These are phyloP conservation scores for Lichtheimia corymbifera DNA, from an alignment of 371 early-diverging fungal species.

Conservation along the genomic window DNA sequence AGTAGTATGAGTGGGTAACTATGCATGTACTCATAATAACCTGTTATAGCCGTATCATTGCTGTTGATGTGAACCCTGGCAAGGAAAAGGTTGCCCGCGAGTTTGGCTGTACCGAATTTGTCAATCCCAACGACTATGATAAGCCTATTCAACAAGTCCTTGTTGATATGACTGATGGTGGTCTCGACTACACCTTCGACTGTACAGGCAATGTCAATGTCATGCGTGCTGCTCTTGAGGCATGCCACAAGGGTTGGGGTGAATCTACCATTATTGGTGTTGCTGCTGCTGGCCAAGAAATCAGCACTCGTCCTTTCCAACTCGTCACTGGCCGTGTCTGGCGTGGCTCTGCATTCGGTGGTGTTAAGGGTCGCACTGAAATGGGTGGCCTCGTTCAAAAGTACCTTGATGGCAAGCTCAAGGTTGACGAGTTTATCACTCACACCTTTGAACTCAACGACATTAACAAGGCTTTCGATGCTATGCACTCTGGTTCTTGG, in stretches of 20 bases:
- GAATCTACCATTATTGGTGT: constrained; percentile 90
- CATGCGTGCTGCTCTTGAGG: constrained; percentile 94
- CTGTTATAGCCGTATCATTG: constrained; percentile 75
- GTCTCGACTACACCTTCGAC: constrained; percentile 95
- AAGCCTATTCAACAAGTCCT: constrained; percentile 83
- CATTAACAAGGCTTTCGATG: constrained; percentile 91
- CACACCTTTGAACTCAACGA: constrained; percentile 78
- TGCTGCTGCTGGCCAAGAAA: constrained; percentile 91
- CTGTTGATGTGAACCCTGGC: constrained; percentile 84
- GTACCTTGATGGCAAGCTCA: constrained; percentile 81
- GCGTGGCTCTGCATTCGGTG: constrained; percentile 97
- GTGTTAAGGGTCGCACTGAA: constrained; percentile 93
- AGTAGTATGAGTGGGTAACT: background rate
- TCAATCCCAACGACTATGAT: constrained; percentile 86
- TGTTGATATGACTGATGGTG: constrained; percentile 91
- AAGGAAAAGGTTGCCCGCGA: constrained; percentile 78
- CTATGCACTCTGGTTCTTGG: constrained; percentile 81
- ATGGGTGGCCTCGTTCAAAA: constrained; percentile 86
- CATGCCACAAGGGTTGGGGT: constrained; percentile 94
- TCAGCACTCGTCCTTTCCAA: constrained; percentile 93
- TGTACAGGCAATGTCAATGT: constrained; percentile 89
- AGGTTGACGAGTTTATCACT: constrained; percentile 92
- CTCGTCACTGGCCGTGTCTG: constrained; percentile 93
- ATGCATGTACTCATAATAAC: background rate
- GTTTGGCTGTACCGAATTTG: constrained; percentile 91